Conservation (phyloP, 1,284 basidiomycete genomes). For the Leccinum subspadiceum region DNA sequence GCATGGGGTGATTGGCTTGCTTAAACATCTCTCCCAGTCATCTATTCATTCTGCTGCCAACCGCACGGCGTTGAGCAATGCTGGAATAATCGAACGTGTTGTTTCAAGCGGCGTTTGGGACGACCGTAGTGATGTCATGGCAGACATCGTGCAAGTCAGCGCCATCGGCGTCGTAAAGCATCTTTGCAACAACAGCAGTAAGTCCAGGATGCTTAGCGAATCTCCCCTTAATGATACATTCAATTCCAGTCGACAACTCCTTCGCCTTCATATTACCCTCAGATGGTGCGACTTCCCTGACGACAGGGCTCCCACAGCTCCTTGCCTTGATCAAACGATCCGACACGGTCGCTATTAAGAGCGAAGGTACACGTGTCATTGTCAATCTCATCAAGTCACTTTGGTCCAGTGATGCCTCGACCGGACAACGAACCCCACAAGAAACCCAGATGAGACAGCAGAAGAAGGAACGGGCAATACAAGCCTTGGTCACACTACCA, state of each 20-base stretch:
- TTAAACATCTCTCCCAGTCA: constrained; percentile 83
- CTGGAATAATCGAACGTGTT: constrained; percentile 62
- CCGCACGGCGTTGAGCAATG: constrained; percentile 58
- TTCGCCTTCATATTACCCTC: constrained; percentile 54
- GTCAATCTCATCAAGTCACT: constrained; percentile 79
- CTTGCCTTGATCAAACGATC: constrained; percentile 76
- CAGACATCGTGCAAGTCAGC: constrained; percentile 83
- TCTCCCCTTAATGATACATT: constrained; percentile 8
- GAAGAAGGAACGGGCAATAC: constrained; percentile 55
- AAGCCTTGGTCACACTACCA: constrained; percentile 48
- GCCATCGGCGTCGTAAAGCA: constrained; percentile 90
- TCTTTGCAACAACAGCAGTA: constrained; percentile 76
- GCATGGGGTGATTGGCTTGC: constrained; percentile 78
- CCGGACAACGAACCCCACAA: constrained; percentile 28
- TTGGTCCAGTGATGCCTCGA: constrained; percentile 51
- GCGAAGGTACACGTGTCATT: constrained; percentile 86
- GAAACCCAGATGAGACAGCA: constrained; percentile 39
- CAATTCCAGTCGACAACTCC: constrained; percentile 58
- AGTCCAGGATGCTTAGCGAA: constrained; percentile 26
- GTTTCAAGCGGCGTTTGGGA: constrained; percentile 71
- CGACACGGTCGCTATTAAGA: constrained; percentile 79
- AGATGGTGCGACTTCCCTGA: constrained; percentile 26
- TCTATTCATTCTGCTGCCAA: constrained; percentile 59
- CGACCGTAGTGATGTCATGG: constrained; percentile 67
- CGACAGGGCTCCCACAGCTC: constrained; percentile 63